Base-by-base conservation (phyloP, 768 basidiomycete species). In the Mycena capillaripes region DNA sequence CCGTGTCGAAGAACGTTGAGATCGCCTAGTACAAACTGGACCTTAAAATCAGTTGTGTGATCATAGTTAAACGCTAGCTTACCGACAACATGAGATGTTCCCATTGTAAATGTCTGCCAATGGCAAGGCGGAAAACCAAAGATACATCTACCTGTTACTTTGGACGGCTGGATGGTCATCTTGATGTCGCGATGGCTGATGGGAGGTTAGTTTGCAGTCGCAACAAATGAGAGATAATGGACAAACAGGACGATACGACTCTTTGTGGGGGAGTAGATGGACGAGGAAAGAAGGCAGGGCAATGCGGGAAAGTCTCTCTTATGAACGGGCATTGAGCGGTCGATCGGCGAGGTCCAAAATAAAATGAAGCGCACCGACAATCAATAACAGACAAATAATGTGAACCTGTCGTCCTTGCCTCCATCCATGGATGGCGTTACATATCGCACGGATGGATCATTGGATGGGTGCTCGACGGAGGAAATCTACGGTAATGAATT, bases 151-250 rank as follows among this genome's bases (percentile, higher is more conserved):
- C 25, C 48, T 50, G 25, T 50, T 50, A 25, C 4, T 50, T 50
- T 57, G 55, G 55, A 57, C 55, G 27, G 55, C 55, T 55, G 53
- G 53, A 55, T 30, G 53, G 53, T 55, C 53, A 12, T n/a, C n/a
- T n/a, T n/a, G n/a, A n/a, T n/a, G n/a, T n/a, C n/a, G n/a, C n/a
- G n/a, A n/a, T n/a, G n/a, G 30, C 53, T 30, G 55, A 57, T 36
- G 55, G n/a, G 32, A 57, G 55, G 55, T 57, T 57, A 57, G 55
- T 57, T 57, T 36, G 34, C 36, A 57, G 55, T 57, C 55, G 32
- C 34, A 34, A 57, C 32, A 57, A 57, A 7, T 57, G 55, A 57
- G 34, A 57, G n/a, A 57, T 11, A 57, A 57, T 57, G 55, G 55
- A 57, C 55, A 23, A 29, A 53, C 50, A 27, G 50, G 50, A 53